Base-by-base conservation (phyloP, 1,284 basidiomycete genomes). In the Spongispora temasekensis region DNA sequence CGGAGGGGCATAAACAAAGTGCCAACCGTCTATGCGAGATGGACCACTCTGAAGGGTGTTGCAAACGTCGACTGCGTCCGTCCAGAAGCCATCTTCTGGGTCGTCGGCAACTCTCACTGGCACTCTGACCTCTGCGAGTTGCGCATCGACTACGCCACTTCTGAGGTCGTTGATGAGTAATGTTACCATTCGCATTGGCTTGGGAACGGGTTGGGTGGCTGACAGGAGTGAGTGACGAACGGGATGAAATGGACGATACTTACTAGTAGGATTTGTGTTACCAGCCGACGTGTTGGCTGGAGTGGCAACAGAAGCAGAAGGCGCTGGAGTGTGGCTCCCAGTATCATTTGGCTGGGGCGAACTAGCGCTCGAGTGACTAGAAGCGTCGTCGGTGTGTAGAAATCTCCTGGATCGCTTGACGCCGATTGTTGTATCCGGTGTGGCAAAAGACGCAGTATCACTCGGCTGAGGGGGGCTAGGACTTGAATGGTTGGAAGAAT, bases 21-120 rank as follows among this genome's bases (percentile, higher is more conserved):
- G 13, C 67, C 52, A 60, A 87, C 89, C 90, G 72, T 91, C 89
- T 60, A 91, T 87, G 59, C 89, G 77, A 7, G 86, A 83, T 8
- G 89, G 85, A 15, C 85, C 80, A 5, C 70, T 68, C 70, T 91
- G 89, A 27, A 91, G 76, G 60, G 79, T 76, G 17, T 82, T 75
- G 54, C 81, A 81, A 23, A 91, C 76, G 27, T 89, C 84, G 62
- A 81, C 78, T 2, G 88, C 87, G 68, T 89, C 83, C 12, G 84
- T 88, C 88, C 89, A 91, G 67, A 81, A 88, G 5, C 85, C 85
- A 62, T 82, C 83, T 32, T 78, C 78, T n/a, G 76, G 71, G 53
- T 79, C 72, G 40, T 83, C 79, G 9, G 78, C 75, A 9, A 70
- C 67, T 64, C 72, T 80, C 34, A 91, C 71, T 12, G 81, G 82